These are phyloP conservation scores for Pleurotus tuber-regium DNA, from an alignment of 768 basidiomycete genomes.

Conservation along the genomic window DNA sequence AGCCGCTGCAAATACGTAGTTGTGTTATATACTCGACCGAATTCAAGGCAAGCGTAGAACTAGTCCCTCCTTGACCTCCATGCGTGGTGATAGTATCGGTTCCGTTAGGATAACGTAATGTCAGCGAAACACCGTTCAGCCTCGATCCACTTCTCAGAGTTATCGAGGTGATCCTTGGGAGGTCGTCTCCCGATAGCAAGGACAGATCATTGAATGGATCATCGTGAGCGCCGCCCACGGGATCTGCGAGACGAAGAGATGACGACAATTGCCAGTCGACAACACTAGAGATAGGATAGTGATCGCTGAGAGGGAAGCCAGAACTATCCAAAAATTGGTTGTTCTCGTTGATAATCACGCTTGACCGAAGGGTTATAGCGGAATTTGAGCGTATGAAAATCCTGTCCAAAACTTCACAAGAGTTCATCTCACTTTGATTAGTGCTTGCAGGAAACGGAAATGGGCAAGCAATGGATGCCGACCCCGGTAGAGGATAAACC, in stretches of 20 bases:
- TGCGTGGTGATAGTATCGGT: conserved; percentile 21
- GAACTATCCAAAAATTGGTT: conserved; percentile 26
- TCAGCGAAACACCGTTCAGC: conserved; percentile 30
- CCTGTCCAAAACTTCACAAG: conserved; percentile 40
- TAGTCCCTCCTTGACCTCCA: conserved; percentile 32
- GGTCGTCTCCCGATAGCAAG: conserved; percentile 15
- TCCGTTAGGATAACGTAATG: conserved; percentile 18
- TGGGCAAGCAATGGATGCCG: conserved; percentile 25
- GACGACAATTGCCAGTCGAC: conserved; percentile 30
- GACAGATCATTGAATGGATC: conserved; percentile 29
- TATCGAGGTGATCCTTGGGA: conserved; percentile 26
- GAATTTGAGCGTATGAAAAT: conserved; percentile 27
- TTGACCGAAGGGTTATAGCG: conserved; percentile 20
- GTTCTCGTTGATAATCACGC: conserved; percentile 30
- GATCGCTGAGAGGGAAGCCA: conserved; percentile 32
- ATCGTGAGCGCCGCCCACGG: conserved; percentile 32
- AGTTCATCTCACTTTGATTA: conserved; percentile 22
- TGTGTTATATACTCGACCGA: conserved; percentile 22
- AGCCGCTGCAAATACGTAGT: conserved; percentile 24
- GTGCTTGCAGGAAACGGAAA: conserved; percentile 30
- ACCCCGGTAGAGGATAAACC: conserved; percentile 23
- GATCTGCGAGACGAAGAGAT: conserved; percentile 28
- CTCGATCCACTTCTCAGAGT: conserved; percentile 30
- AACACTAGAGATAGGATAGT: conserved; percentile 29
- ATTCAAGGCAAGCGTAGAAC: conserved; percentile 24